Conservation (phyloP, 306 rosid genomes). For the Heteromeles arbutifolia region DNA sequence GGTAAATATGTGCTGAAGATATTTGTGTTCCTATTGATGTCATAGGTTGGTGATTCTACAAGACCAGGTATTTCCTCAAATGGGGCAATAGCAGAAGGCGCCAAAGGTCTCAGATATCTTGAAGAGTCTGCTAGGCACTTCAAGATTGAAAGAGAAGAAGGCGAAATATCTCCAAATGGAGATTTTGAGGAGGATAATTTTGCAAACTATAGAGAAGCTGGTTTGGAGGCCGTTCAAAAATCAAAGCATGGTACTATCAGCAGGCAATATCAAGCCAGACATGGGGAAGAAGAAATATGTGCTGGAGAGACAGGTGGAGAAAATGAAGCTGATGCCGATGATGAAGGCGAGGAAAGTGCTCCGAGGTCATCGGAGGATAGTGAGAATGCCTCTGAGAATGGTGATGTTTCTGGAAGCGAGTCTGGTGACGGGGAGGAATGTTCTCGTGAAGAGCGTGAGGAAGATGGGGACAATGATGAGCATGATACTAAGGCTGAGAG, state of each 20-base stretch:
- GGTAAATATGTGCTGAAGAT: slow-evolving; percentile 4
- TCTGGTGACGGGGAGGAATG: slow-evolving; percentile 93
- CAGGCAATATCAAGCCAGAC: slow-evolving; percentile 54
- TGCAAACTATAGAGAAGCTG: slow-evolving; percentile 57
- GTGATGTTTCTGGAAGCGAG: slow-evolving; percentile 85
- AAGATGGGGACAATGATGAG: slow-evolving; percentile 66
- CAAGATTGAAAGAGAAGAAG: slow-evolving; percentile 92
- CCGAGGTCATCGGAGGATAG: slow-evolving; percentile 97
- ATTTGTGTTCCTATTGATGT: slow-evolving; percentile 7
- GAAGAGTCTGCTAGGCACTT: slow-evolving; percentile 65
- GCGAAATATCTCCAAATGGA: slow-evolving; percentile 96
- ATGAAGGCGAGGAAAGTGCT: slow-evolving; percentile 91
- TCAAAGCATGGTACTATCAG: slow-evolving; percentile 42
- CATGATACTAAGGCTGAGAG: slow-evolving; percentile 89
- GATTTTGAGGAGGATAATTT: slow-evolving; percentile 93
- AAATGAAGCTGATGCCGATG: slow-evolving; percentile 81
- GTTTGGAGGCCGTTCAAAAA: slow-evolving; percentile 41
- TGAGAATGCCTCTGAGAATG: slow-evolving; percentile 93
- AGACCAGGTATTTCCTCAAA: slow-evolving; percentile 53
- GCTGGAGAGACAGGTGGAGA: slow-evolving; percentile 76
- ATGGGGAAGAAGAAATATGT: slow-evolving; percentile 47
- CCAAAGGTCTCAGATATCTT: slow-evolving; percentile 40
- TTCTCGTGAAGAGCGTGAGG: slow-evolving; percentile 90
- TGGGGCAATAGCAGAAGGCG: slow-evolving; percentile 46
- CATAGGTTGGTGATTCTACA: slow-evolving; percentile 73